Conservation (phyloP, 352 stramenopile species). For the Globisporangium barbulae region DNA sequence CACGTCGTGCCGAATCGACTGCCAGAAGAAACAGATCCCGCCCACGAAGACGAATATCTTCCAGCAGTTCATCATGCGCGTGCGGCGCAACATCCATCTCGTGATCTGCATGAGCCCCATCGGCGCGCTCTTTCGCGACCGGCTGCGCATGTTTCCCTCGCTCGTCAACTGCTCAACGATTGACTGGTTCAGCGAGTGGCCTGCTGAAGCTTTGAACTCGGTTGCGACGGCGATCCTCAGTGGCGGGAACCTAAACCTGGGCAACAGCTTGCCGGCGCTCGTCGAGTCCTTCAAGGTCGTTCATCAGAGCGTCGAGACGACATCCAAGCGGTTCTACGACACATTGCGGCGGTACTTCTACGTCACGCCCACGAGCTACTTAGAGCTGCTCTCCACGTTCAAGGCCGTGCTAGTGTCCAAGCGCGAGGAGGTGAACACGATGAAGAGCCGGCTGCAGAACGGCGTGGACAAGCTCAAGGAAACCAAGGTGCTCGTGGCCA, state of each 20-base stretch:
- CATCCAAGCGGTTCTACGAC: slow-evolving; percentile 85
- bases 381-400: slow-evolving; percentile 91
- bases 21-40: slow-evolving; percentile 86
- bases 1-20: slow-evolving; percentile 89
- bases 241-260: slow-evolving; percentile 69
- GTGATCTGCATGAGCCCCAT: slow-evolving; percentile 89
- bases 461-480: slow-evolving; percentile 86
- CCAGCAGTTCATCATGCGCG: slow-evolving; percentile 91
- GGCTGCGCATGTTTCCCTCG: slow-evolving; percentile 86
- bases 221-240: slow-evolving; percentile 84
- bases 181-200: slow-evolving; percentile 89
- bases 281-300: slow-evolving; percentile 88
- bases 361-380: slow-evolving; percentile 92
- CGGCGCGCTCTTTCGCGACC: slow-evolving; percentile 74
- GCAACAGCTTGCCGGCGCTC: slow-evolving; percentile 41
- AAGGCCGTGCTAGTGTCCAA: slow-evolving; percentile 87
- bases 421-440: slow-evolving; percentile 88
- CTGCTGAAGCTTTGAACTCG: slow-evolving; percentile 78
- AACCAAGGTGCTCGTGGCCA: slow-evolving; percentile 76
- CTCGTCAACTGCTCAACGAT: slow-evolving; percentile 88
- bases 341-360: slow-evolving; percentile 89
- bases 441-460: slow-evolving; percentile 81
- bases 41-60: slow-evolving; percentile 95
- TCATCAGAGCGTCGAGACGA: slow-evolving; percentile 88
- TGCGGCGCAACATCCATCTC: slow-evolving; percentile 90